Base-by-base conservation (phyloP, 2,329 filamentous ascomycete species). In the Dendryphion nanum region DNA sequence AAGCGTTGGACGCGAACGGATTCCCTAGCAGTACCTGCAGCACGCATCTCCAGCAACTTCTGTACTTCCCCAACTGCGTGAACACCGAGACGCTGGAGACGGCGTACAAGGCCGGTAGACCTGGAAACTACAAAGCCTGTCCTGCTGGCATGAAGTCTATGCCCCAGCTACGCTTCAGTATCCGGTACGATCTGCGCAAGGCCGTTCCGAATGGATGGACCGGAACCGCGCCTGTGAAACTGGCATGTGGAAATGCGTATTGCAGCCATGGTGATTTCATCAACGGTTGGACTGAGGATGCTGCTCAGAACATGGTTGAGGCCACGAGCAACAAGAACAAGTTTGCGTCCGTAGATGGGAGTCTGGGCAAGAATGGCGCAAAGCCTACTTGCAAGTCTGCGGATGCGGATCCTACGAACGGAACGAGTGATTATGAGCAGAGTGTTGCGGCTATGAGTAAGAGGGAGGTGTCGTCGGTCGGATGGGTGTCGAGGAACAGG, bases 231-330 rank as follows among this genome's bases (percentile, higher is more conserved):
- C 72, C 72, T 0, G 46, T 74, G 16, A 64, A 72, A 56, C 61
- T 73, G 1, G 61, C 71, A 0, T 71, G 64, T 39, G 59, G 59
- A 5, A 32, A 52, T n/a, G 63, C 65, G 0, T 73, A 59, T 48
- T 69, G 67, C 60, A 60, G 56, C 3, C 71, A 74, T 45, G 70
- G 71, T 3, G 72, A 74, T 46, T 74, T 74, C 35, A 71, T 75
- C 52, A 73, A 73, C 26, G 72, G 59, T 1, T 75, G 72, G 72
- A 56, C 66, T 2, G 49, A 51, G 12, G 68, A 72, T 37, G 64
- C 61, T 0, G 69, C 68, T 0, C 30, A 52, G 38, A 69, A 69
- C 38, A 71, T 74, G 69, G 44, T 73, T 10, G 55, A 49, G 19
- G 59, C 68, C 1, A 67, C 60, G 0, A 47, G 38, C 20, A 48